A percentile compares a stretch with the other conserved stretches of the same genome.
phyloP scores from a whole-genome alignment of 148 eudicot species.

The Rhododendron ovatum region DNA sequence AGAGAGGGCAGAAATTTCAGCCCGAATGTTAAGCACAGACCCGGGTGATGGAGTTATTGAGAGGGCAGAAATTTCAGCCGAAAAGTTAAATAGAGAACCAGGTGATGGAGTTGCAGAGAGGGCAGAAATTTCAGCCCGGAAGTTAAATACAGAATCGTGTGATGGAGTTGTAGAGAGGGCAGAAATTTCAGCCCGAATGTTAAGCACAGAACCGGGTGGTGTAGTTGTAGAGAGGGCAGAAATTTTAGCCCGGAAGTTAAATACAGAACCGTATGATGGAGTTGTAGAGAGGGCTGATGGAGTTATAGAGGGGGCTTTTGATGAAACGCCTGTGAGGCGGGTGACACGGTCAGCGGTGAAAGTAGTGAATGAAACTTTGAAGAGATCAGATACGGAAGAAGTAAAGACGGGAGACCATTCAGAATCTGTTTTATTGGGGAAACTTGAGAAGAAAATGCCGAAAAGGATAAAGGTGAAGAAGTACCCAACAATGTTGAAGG shows the following conservation, averaged over 20 bases:
- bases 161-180: not conserved
- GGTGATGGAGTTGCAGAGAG: not conserved
- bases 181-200: too few relatives aligned
- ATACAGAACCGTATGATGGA: not conserved
- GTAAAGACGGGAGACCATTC: not conserved
- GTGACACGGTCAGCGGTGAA: conserved; percentile 24
- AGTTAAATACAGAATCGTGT: not conserved
- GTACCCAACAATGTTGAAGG: conserved; percentile 41
- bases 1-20: not conserved
- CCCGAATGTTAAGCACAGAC: not conserved
- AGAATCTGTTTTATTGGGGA: not conserved
- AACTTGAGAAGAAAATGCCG: conserved; percentile 24
- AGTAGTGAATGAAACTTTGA: conserved; percentile 11
- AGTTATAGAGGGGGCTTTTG: not conserved
- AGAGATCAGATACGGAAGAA: not conserved
- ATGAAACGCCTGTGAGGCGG: conserved; percentile 20
- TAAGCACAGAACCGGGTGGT: too few relatives aligned
- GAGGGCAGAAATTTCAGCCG: not conserved
- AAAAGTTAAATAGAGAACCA: not conserved
- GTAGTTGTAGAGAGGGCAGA: not conserved
- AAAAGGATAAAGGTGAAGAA: conserved; percentile 29
- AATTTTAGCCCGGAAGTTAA: too few relatives aligned
- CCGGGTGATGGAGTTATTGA: not conserved
- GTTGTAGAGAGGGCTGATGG: not conserved
- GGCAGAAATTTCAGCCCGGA: not conserved